Evolutionary conservation across 2,329 filamentous ascomycete species (phyloP).

Genomic region (Rutstroemia sp.): DNA sequence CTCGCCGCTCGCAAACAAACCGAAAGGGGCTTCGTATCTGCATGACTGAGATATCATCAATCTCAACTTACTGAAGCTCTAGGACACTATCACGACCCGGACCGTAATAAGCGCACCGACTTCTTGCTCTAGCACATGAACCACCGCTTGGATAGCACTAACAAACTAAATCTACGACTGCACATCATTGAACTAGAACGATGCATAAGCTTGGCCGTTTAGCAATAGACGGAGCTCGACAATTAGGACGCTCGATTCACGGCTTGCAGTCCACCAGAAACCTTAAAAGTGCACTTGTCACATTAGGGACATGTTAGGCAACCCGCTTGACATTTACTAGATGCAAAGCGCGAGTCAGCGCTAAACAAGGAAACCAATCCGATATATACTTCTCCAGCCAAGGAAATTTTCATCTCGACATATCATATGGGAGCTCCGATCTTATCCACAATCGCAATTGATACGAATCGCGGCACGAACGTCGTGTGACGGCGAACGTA

Average conservation of each 20-base stretch:
- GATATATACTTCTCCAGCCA: background rate
- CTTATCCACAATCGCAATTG: background rate
- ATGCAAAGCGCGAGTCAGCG: background rate
- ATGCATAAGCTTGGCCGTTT: background rate
- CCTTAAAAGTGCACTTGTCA: background rate
- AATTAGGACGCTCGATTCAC: background rate
- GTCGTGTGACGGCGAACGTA: background rate
- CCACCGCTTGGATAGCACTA: background rate
- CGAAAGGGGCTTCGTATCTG: background rate
- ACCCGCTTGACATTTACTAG: background rate
- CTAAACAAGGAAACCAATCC: background rate
- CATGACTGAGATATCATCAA: background rate
- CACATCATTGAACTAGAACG: background rate
- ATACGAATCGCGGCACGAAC: background rate
- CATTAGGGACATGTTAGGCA: background rate
- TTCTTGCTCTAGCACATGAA: background rate
- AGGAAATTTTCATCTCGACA: background rate
- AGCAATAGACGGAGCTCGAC: background rate
- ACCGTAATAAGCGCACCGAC: background rate
- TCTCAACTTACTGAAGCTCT: background rate
- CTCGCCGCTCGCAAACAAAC: background rate
- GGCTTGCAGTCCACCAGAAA: background rate
- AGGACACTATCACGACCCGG: background rate
- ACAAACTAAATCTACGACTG: background rate
- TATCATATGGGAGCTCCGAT: background rate